phyloP scores from a whole-genome alignment of 2,329 filamentous ascomycete genomes.

The Pseudopyricularia cyperi region DNA sequence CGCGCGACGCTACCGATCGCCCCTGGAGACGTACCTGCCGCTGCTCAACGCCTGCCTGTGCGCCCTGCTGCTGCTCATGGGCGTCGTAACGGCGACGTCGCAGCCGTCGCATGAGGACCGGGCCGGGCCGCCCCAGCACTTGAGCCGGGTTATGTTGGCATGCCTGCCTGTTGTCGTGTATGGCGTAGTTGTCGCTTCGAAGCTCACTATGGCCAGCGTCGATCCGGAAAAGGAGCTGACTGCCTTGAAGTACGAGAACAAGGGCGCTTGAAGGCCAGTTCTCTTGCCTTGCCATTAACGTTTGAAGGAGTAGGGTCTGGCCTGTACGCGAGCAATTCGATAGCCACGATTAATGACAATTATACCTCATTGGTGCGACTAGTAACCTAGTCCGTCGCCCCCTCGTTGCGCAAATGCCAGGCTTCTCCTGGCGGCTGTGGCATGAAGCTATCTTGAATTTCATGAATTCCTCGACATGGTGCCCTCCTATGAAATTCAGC shows the following conservation, averaged over 20 bases:
- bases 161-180: slow-evolving; percentile 46
- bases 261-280: slow-evolving; percentile 38
- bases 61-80: slow-evolving; percentile 33
- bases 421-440: too few relatives aligned
- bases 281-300: too few relatives aligned
- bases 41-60: slow-evolving; percentile 47
- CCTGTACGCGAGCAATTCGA: too few relatives aligned
- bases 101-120: slow-evolving; percentile 4
- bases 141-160: slow-evolving; percentile 27
- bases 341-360: too few relatives aligned
- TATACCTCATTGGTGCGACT: too few relatives aligned
- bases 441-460: too few relatives aligned
- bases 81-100: slow-evolving; percentile 19
- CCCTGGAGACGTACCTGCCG: slow-evolving; percentile 46
- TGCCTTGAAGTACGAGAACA: slow-evolving; percentile 51
- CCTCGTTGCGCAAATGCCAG: too few relatives aligned
- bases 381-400: too few relatives aligned
- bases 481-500: neutral
- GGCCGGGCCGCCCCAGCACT: neutral
- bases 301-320: too few relatives aligned
- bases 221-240: slow-evolving; percentile 54
- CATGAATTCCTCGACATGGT: too few relatives aligned
- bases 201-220: slow-evolving; percentile 53
- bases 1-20: slow-evolving; percentile 15
- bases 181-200: slow-evolving; percentile 43